These are phyloP conservation scores for Aspergillus baeticus DNA, from an alignment of 495 filamentous ascomycete species.

Conservation along the genomic window DNA sequence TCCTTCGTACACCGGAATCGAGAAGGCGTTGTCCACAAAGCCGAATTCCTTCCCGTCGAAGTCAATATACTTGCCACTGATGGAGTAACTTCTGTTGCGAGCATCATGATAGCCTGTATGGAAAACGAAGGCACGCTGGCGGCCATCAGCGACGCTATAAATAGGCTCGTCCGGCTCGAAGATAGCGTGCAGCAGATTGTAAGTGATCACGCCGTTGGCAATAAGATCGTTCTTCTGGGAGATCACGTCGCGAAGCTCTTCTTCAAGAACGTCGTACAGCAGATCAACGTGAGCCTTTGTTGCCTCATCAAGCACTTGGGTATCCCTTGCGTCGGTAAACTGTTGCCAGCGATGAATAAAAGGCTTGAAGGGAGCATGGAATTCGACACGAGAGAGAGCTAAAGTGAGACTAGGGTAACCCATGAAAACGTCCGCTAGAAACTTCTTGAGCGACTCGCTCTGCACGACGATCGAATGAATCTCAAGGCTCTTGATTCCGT, in stretches of 20 bases:
- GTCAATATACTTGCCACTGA: constrained; percentile 46
- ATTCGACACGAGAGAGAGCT: constrained; percentile 57
- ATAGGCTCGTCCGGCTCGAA: not conserved
- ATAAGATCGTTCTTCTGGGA: constrained; percentile 57
- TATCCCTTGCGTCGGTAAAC: constrained; percentile 46
- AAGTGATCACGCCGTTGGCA: constrained; percentile 58
- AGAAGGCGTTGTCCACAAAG: constrained; percentile 35
- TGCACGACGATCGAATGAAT: constrained; percentile 52
- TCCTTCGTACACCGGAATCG: constrained; percentile 52
- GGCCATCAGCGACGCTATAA: not conserved
- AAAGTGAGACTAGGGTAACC: constrained; percentile 66
- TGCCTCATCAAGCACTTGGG: constrained; percentile 40
- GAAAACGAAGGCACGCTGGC: too few species aligned
- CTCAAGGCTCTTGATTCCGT: constrained; percentile 59
- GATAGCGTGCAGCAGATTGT: constrained; percentile 38
- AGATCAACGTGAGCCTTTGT: constrained; percentile 58
- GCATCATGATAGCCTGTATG: constrained; percentile 69
- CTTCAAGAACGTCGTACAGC: constrained; percentile 52
- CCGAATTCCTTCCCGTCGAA: constrained; percentile 62
- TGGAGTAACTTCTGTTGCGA: not conserved
- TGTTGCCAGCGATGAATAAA: constrained; percentile 67
- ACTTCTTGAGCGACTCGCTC: not conserved
- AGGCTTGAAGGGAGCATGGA: constrained; percentile 58
- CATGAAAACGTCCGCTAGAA: constrained; percentile 53
- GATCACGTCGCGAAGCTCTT: constrained; percentile 58